Percentiles rank a stretch among this genome's conserved stretches.
phyloP scores from a whole-genome alignment of 805 yeast species.

The Candida koratica region DNA sequence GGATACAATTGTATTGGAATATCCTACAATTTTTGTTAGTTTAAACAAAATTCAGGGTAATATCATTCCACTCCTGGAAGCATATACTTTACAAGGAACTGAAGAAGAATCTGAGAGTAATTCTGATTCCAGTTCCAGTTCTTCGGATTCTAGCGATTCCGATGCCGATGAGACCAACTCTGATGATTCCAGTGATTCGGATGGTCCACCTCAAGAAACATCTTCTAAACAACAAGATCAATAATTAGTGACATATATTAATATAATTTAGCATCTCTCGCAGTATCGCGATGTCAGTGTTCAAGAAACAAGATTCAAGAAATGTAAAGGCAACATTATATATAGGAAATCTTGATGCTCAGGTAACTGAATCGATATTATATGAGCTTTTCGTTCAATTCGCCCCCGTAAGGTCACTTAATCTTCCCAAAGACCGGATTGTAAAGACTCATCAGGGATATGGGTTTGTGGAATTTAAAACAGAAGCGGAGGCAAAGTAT shows the following conservation, averaged over 20 bases:
- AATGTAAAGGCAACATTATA: conserved; percentile 66
- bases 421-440: conserved; percentile 77
- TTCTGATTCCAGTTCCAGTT: conserved; percentile 16
- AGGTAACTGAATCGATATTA: conserved; percentile 64
- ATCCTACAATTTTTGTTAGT: conserved; percentile 62
- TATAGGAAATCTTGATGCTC: conserved; percentile 77
- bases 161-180: conserved; percentile 14
- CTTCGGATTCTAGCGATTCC: conserved; percentile 10
- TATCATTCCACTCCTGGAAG: conserved; percentile 14
- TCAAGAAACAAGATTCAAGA: conserved; percentile 44
- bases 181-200: conserved; percentile 15
- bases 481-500: conserved; percentile 63
- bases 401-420: conserved; percentile 67
- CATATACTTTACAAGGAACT: conserved; percentile 8
- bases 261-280: background rate
- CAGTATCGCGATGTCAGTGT: conserved; percentile 18
- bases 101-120: conserved; percentile 11
- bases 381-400: conserved; percentile 84
- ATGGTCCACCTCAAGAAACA: conserved; percentile 30
- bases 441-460: conserved; percentile 73
- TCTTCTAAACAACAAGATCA: conserved; percentile 19
- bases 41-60: conserved; percentile 18
- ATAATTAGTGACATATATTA: background rate
- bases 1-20: conserved; percentile 66
- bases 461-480: conserved; percentile 76